Conservation (phyloP, 2,329 filamentous ascomycete genomes). For the Microcyclospora tardicrescens region DNA sequence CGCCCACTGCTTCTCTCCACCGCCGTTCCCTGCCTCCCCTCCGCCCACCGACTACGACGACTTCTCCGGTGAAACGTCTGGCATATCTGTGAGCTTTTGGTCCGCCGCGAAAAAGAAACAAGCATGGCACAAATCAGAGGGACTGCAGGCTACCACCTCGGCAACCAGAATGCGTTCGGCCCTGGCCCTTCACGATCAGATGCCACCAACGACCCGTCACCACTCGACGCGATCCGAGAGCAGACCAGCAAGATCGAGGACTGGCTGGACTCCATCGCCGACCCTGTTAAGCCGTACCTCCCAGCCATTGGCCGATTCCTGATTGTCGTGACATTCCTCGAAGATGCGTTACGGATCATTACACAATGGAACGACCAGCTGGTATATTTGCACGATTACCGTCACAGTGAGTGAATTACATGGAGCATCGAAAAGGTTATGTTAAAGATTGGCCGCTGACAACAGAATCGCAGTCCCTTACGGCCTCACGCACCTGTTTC, state of each 20-base stretch:
- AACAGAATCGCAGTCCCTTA: constrained; percentile 53
- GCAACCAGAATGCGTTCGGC: constrained; percentile 44
- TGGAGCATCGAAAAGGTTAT: neutral
- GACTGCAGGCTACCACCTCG: constrained; percentile 70
- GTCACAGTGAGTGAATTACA: constrained; percentile 63
- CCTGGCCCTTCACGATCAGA: constrained; percentile 42
- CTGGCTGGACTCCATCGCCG: constrained; percentile 69
- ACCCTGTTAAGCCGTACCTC: constrained; percentile 93
- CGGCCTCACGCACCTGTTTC: constrained; percentile 84
- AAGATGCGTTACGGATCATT: constrained; percentile 89
- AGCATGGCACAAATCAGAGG: constrained; percentile 47
- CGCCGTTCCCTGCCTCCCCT: neutral
- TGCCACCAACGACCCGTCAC: constrained; percentile 55
- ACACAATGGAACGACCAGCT: constrained; percentile 97
- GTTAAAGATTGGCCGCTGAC: neutral
- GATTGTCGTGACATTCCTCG: constrained; percentile 96
- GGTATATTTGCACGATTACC: constrained; percentile 80
- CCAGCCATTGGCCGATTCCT: constrained; percentile 92
- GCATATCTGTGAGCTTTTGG: neutral
- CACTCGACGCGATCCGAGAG: constrained; percentile 77
- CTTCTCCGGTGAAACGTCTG: neutral
- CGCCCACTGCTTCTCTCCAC: neutral
- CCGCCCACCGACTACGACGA: neutral
- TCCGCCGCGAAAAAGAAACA: neutral
- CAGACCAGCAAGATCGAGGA: constrained; percentile 99